Evolutionary conservation across 352 stramenopile genomes (phyloP).

Genomic region (Phytophthora brassicae): DNA sequence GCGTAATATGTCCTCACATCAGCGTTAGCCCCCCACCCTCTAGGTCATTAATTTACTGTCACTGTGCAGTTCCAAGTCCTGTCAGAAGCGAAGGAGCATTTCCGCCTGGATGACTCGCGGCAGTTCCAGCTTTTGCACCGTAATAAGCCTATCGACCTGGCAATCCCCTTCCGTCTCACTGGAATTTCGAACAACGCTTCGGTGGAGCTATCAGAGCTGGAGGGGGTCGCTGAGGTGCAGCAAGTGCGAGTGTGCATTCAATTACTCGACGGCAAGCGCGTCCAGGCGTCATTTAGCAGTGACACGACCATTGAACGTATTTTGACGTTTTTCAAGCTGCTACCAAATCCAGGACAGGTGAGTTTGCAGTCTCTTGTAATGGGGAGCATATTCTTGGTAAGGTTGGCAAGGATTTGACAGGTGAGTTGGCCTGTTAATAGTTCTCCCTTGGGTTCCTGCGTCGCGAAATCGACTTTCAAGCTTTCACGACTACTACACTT

Average conservation of each 20-base stretch:
- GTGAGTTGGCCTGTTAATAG: slow-evolving; percentile 20
- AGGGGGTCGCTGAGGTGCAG: slow-evolving; percentile 33
- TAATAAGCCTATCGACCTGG: slow-evolving; percentile 64
- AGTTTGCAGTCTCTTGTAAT: not conserved
- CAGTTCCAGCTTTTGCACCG: slow-evolving; percentile 74
- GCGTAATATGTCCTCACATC: not conserved
- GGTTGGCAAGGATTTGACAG: too few species aligned
- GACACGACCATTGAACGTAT: slow-evolving; percentile 62
- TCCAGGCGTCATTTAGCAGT: slow-evolving; percentile 63
- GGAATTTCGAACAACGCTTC: slow-evolving; percentile 84
- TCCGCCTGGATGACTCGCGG: slow-evolving; percentile 42
- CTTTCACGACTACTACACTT: slow-evolving; percentile 63
- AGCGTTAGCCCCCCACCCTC: not conserved
- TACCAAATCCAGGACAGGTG: slow-evolving; percentile 48
- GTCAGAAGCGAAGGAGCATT: slow-evolving; percentile 55
- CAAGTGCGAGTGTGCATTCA: slow-evolving; percentile 85
- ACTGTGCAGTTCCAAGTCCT: slow-evolving; percentile 71
- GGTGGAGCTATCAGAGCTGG: slow-evolving; percentile 60
- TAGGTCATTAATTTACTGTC: slow-evolving; percentile 1
- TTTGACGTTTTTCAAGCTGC: slow-evolving; percentile 53
- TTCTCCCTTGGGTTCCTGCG: slow-evolving; percentile 84
- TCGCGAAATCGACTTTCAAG: slow-evolving; percentile 52
- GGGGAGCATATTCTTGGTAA: not conserved
- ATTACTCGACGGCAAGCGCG: slow-evolving; percentile 68
- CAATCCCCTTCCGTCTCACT: slow-evolving; percentile 83